Evolutionary conservation across 768 basidiomycete species (phyloP), one percentile per base, ranked within the genome.

Genomic region (Exidia glandulosa): DNA sequence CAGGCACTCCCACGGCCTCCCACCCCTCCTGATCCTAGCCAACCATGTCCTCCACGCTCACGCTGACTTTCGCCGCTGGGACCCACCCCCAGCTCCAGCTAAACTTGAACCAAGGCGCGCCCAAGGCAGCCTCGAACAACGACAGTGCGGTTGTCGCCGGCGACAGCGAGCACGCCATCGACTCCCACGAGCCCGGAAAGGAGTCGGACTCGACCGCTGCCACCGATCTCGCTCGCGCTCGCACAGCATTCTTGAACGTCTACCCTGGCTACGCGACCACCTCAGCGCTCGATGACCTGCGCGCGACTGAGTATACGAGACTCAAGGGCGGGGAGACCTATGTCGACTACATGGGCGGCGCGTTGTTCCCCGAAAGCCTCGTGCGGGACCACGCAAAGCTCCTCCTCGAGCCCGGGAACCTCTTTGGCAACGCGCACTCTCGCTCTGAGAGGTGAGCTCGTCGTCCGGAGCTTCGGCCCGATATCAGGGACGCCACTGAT

Each of bases 341-440:
- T 61, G 85, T 90, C 62, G 90, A 92, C 66, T 91, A 88, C 64
- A 91, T 90, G 87, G 90, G 90, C 32, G 89, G 87, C 29, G 81
- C 87, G 0, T 74, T 91, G 32, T 89, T 88, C 64, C 90, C 90
- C 13, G 86, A 88, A 65, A 86, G 83, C 64, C 81, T 92, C 34
- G 80, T 91, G 61, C 79, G 78, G 41, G 81, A 82, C 12, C 87
- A 90, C 64, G 77, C 82, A 37, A 80, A 82, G 57, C 89, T 91
- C 67, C 78, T 92, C 34, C 81, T 77, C 45, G 74, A 54, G 30
- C 19, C 23, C 12, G 50, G 73, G 57, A 82, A 72, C 66, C 77
- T 91, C 48, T 78, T 92, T 61, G 90, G 89, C 2, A 91, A 92
- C 69, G 91, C 90, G 1, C 90, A 92, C 70, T 91, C 89, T 0